Conservation (phyloP, 2,329 filamentous ascomycete genomes). For the Colletotrichum paranaense region DNA sequence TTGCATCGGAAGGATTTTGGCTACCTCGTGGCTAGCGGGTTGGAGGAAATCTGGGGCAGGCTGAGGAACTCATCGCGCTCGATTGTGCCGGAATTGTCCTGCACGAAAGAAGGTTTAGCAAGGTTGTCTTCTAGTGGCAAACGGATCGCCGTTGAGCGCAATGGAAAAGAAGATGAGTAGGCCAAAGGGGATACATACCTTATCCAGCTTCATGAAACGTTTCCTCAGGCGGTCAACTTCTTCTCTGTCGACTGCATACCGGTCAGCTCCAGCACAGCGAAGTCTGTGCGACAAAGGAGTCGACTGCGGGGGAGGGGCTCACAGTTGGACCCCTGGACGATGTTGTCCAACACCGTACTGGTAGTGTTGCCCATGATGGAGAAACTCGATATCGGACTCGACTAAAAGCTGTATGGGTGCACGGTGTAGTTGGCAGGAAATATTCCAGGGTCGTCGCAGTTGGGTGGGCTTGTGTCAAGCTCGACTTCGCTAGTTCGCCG, state of each 20-base stretch:
- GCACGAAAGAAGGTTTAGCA: conserved; percentile 22
- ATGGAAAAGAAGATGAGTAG: background rate
- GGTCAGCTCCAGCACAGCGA: conserved; percentile 33
- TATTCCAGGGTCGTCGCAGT: conserved; percentile 12
- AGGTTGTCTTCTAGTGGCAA: background rate
- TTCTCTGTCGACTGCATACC: conserved; percentile 84
- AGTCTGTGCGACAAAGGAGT: conserved; percentile 31
- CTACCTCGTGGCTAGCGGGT: conserved; percentile 94
- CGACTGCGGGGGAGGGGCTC: conserved; percentile 43
- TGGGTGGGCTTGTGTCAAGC: conserved; percentile 18
- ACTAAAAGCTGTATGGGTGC: conserved; percentile 6
- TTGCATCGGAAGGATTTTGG: background rate
- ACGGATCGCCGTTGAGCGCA: background rate
- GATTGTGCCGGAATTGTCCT: conserved; percentile 99
- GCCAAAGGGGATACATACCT: conserved; percentile 66
- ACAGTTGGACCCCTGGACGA: conserved; percentile 98
- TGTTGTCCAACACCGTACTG: conserved; percentile 88
- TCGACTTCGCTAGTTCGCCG: conserved; percentile 24
- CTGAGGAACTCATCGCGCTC: conserved; percentile 98
- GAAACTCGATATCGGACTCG: conserved; percentile 16
- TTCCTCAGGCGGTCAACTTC: conserved; percentile 96
- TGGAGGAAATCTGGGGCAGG: conserved; percentile 96
- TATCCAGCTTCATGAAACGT: conserved; percentile 99
- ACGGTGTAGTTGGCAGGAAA: background rate
- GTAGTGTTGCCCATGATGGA: conserved; percentile 74